Evolutionary conservation across 495 filamentous ascomycete species (phyloP), one percentile per base, ranked within the genome.

Genomic region (Alectoria sarmentosa): DNA sequence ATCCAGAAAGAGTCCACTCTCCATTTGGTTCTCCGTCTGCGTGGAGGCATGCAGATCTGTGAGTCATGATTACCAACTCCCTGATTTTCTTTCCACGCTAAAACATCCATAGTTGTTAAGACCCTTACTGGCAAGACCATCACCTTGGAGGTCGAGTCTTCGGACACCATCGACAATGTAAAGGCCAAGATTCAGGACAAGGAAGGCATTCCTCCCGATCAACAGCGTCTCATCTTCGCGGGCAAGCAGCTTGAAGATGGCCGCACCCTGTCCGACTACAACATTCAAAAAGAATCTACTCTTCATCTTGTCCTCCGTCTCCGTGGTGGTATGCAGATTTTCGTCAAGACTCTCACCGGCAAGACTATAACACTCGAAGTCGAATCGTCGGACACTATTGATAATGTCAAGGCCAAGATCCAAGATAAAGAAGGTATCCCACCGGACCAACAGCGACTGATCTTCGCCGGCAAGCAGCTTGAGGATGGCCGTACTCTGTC

Each of bases 41-140:
- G 93, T 81, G 93, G 93, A 79, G 93, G 93, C 75, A 98, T 98
- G 93, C 93, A 98, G 76, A 97, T 98, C 75, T 98, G 85, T 88
- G 85, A 75, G 85, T 83, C 84, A 49, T 54, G 58, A 37, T 54
- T 36, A 37, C 32, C 52, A 44, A 41, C 36, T 26, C 15, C 52
- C 62, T 60, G 32, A 28, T 11, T 59, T 41, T 58, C 58, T 28
- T 44, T 62, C 38, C 30, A 57, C 69, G 21, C 67, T 72, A 71
- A 72, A 55, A 32, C 69, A 19, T 34, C 15, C 64, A 72, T 71
- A 82, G 83, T 92, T 76, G 88, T 91, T 72, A 92, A 92, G 83
- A 91, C 88, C 69, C 83, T 98, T 39, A 96, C 93, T 65, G 93
- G 93, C 69, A 96, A 97, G 84, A 97, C 93, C 75, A 97, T 98